Evolutionary conservation across 192 early-diverging fungal species (phyloP).

Genomic region (Haplosporangium gracile): DNA sequence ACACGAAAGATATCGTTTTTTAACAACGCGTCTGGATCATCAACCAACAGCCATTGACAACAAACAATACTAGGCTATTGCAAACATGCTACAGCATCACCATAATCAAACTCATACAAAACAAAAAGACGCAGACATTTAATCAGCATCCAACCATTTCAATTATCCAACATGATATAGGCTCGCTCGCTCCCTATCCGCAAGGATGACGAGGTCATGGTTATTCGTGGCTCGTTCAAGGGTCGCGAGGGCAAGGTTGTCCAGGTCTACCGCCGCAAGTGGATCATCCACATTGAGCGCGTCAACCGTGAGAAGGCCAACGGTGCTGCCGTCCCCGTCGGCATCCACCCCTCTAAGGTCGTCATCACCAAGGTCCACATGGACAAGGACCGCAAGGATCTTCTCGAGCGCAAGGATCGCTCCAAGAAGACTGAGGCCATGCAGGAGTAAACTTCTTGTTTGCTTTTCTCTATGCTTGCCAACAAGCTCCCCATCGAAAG

Average conservation of each 20-base stretch:
- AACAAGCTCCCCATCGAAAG: no score
- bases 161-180: conserved; percentile 49
- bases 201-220: conserved; percentile 97
- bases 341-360: conserved; percentile 99
- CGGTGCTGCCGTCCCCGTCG: conserved; percentile 90
- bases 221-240: conserved; percentile 96
- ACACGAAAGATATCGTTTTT: no score
- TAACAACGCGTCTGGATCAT: no score
- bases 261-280: conserved; percentile 99
- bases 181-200: conserved; percentile 95
- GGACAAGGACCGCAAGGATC: conserved; percentile 94
- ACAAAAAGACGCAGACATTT: no score
- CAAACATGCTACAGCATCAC: no score
- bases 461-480: background rate
- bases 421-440: conserved; percentile 58
- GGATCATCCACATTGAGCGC: conserved; percentile 99
- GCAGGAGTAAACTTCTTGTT: conserved; percentile 45
- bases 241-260: conserved; percentile 97
- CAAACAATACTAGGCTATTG: no score
- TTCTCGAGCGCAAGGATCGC: conserved; percentile 92
- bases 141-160: conserved; percentile 8
- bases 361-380: conserved; percentile 95
- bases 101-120: no score
- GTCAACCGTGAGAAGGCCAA: conserved; percentile 98
- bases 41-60: no score